Conservation (phyloP, 2,329 filamentous ascomycete genomes). For the Cordyceps farinosa region DNA sequence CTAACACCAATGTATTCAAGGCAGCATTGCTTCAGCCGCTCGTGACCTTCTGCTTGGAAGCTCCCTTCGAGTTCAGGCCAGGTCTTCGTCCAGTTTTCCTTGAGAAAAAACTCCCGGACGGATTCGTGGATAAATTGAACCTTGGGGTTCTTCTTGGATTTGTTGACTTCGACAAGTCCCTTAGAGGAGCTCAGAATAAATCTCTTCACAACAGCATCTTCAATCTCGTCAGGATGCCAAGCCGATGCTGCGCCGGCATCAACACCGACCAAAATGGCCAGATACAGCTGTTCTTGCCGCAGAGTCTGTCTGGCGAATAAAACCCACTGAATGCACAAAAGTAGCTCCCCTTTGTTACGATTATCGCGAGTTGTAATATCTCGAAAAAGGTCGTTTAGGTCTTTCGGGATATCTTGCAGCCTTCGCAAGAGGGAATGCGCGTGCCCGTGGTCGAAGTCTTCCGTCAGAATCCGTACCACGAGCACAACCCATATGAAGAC, state of each 20-base stretch:
- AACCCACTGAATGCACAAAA: constrained; percentile 49
- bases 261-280: constrained; percentile 20
- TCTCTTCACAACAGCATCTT: constrained; percentile 25
- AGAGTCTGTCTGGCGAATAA: constrained; percentile 46
- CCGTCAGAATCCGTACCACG: constrained; percentile 28
- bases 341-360: constrained; percentile 36
- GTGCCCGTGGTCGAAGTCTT: constrained; percentile 29
- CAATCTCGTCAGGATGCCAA: constrained; percentile 22
- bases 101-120: constrained; percentile 44
- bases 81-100: constrained; percentile 20
- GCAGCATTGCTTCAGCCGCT: constrained; percentile 21
- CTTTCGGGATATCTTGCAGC: constrained; percentile 36
- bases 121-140: constrained; percentile 51
- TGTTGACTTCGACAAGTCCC: constrained; percentile 41
- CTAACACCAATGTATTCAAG: not conserved
- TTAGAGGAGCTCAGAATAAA: constrained; percentile 42
- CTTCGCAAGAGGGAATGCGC: constrained; percentile 23
- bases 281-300: constrained; percentile 41
- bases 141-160: constrained; percentile 12
- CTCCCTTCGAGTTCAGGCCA: not conserved
- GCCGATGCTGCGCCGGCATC: rapidly evolving
- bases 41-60: constrained; percentile 16
- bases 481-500: constrained; percentile 46
- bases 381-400: constrained; percentile 46
- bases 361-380: constrained; percentile 48